These are phyloP conservation scores for Colletotrichum australisinense DNA, from an alignment of 2,329 filamentous ascomycete genomes.

Conservation along the genomic window DNA sequence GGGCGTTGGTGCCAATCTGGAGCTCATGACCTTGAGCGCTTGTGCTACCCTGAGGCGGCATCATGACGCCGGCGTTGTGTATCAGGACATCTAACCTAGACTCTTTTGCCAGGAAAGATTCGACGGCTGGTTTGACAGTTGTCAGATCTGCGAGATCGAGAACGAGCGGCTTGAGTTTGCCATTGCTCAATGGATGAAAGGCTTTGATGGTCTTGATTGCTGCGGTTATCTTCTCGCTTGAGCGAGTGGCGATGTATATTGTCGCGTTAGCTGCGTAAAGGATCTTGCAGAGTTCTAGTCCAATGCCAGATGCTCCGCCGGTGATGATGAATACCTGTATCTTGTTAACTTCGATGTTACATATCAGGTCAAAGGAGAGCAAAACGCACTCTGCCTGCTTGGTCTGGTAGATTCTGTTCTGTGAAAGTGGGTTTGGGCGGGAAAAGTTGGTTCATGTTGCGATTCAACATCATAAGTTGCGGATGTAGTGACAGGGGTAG, in stretches of 20 bases:
- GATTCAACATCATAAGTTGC: neutral
- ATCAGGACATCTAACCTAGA: neutral
- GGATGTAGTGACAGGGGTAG: accelerated
- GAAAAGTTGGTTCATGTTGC: neutral
- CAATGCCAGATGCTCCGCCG: neutral
- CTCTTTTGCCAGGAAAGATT: neutral
- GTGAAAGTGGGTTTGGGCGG: neutral
- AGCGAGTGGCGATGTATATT: neutral
- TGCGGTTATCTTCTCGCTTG: neutral
- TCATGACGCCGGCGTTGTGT: neutral
- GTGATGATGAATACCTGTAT: neutral
- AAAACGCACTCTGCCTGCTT: neutral
- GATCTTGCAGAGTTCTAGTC: neutral
- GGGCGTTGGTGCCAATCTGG: neutral
- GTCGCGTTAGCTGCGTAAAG: neutral
- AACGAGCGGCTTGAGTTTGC: neutral
- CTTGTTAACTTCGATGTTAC: neutral
- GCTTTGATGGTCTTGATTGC: neutral
- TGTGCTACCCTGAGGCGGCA: neutral
- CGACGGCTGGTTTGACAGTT: neutral
- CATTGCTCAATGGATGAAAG: neutral
- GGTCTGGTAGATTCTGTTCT: neutral
- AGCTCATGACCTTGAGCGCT: neutral
- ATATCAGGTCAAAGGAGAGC: neutral
- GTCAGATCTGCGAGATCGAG: neutral